These are phyloP conservation scores for barley (Hordeum vulgare) DNA, from an alignment of 176 grass and related monocot species.

Conservation along the genomic window MorexV3_pseudomolecules_assembly NC_058523.1:556875147-556875646, in stretches of 20 bases:
- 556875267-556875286: slow-evolving; percentile 21
- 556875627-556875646: slow-evolving; percentile 79
- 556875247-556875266: neutral
- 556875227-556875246: neutral
- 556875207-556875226: slow-evolving; percentile 33
- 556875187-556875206: slow-evolving; percentile 12
- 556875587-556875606: slow-evolving; percentile 34
- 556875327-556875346: slow-evolving; percentile 24
- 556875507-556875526: neutral
- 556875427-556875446: slow-evolving; percentile 20
- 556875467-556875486: neutral
- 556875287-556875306: slow-evolving; percentile 55
- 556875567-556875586: slow-evolving; percentile 19
- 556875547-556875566: slow-evolving; percentile 38
- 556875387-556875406: slow-evolving; percentile 81
- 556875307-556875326: slow-evolving; percentile 6
- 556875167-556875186: slow-evolving; percentile 18
- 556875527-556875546: slow-evolving; percentile 42
- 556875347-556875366: slow-evolving; percentile 61
- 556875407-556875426: slow-evolving; percentile 10
- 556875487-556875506: neutral
- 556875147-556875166: neutral
- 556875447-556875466: neutral
- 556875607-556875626: slow-evolving; percentile 79
- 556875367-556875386: slow-evolving; percentile 70